phyloP scores from a whole-genome alignment of 176 grass and related monocot genomes.

The Cocos nucifera region DNA sequence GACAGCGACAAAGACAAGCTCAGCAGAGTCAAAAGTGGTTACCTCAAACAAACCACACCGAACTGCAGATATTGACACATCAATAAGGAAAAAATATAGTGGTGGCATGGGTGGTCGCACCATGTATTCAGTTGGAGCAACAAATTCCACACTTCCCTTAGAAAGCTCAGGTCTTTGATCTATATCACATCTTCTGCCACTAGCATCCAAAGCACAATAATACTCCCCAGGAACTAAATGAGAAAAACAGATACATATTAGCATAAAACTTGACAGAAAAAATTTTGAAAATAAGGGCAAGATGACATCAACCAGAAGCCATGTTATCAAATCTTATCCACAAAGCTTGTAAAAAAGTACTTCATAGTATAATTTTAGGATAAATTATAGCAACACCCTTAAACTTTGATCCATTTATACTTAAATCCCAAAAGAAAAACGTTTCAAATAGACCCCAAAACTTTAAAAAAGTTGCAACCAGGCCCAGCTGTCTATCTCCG shows the following conservation, averaged over 20 bases:
- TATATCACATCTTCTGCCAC: conserved; percentile 72
- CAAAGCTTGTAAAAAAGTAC: no score
- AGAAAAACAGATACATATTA: conserved; percentile 13
- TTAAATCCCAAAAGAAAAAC: no score
- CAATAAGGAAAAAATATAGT: conserved; percentile 90
- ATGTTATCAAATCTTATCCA: no score
- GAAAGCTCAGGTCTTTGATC: conserved; percentile 89
- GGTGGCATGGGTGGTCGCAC: conserved; percentile 97
- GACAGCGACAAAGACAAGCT: no score
- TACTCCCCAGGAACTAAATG: conserved; percentile 79
- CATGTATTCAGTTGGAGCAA: conserved; percentile 98
- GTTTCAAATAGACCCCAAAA: no score
- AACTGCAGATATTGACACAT: conserved; percentile 77
- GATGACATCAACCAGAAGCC: no score
- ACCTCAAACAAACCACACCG: conserved; percentile 76
- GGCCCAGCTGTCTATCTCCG: no score
- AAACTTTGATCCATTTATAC: no score
- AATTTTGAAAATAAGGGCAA: conserved; percentile 1
- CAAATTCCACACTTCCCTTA: conserved; percentile 95
- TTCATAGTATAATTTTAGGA: no score
- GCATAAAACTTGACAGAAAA: conserved; percentile 6
- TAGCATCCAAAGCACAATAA: conserved; percentile 71
- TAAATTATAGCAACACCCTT: no score
- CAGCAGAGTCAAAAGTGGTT: background rate
- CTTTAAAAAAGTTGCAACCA: no score